A percentile compares a stretch with the other conserved stretches of the same genome.
phyloP scores from a whole-genome alignment of 371 early-diverging fungal species.

The Mortierella sp. region DNA sequence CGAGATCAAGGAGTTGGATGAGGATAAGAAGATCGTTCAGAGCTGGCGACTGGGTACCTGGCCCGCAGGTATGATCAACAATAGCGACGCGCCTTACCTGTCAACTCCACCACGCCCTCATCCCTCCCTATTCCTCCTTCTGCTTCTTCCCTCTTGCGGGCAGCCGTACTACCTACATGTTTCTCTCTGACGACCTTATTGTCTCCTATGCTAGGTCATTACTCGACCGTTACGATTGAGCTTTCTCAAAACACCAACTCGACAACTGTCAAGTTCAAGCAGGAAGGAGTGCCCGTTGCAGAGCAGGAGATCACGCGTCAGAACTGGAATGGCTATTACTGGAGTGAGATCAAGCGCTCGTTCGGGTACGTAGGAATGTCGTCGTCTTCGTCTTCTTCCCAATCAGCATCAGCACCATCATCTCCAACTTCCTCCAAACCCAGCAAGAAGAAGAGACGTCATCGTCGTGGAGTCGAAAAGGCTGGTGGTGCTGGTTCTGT shows the following conservation, averaged over 20 bases:
- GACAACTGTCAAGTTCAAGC: slow-evolving; percentile 79
- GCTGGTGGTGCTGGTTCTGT: slow-evolving; percentile 14
- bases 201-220: slow-evolving; percentile 65
- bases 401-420: slow-evolving; percentile 10
- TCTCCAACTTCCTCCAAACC: slow-evolving; percentile 22
- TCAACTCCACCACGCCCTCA: not conserved
- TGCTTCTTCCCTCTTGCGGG: no score
- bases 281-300: slow-evolving; percentile 90
- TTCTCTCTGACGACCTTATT: no score
- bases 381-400: slow-evolving; percentile 22
- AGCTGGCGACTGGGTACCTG: slow-evolving; percentile 88
- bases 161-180: no score
- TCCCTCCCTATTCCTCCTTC: not conserved
- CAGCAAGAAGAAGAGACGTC: slow-evolving; percentile 40
- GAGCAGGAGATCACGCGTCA: slow-evolving; percentile 84
- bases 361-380: slow-evolving; percentile 78
- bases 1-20: slow-evolving; percentile 74
- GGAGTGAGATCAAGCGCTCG: slow-evolving; percentile 90
- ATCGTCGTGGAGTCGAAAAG: slow-evolving; percentile 28
- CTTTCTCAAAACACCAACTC: slow-evolving; percentile 78
- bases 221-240: slow-evolving; percentile 81
- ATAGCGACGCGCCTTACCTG: not conserved
- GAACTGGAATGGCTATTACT: slow-evolving; percentile 95
- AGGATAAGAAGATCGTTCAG: slow-evolving; percentile 83
- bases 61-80: slow-evolving; percentile 71